Conservation (phyloP, 1,284 basidiomycete species). For the Ceratobasidium sp. region DNA sequence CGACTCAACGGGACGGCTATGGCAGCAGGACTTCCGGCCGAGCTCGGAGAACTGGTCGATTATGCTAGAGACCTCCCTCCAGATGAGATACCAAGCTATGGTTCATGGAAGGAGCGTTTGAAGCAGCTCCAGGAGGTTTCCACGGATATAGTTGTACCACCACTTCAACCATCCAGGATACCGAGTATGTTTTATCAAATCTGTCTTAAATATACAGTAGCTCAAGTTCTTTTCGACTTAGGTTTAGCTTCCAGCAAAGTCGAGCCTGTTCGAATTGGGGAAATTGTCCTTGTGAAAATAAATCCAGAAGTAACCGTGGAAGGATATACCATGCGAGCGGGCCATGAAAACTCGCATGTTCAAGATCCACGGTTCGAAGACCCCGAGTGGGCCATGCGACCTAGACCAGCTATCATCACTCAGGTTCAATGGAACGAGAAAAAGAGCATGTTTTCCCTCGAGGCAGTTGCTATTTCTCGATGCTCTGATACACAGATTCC, state of each 20-base stretch:
- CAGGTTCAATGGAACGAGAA: background rate
- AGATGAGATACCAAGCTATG: slow-evolving; percentile 53
- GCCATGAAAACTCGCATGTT: background rate
- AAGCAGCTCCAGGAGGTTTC: background rate
- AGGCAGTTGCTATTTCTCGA: background rate
- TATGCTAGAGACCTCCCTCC: background rate
- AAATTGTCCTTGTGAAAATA: background rate
- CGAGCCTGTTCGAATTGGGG: background rate
- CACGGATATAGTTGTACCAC: too few species aligned
- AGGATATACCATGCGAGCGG: background rate
- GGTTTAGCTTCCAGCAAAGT: background rate
- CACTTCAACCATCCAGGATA: too few species aligned
- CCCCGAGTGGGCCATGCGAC: background rate
- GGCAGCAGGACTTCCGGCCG: slow-evolving; percentile 83
- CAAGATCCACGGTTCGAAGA: background rate
- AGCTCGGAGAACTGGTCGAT: slow-evolving; percentile 64
- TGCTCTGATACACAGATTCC: background rate
- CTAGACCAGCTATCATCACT: background rate
- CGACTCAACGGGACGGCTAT: slow-evolving; percentile 54
- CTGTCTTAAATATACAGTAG: too few species aligned
- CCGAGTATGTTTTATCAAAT: too few species aligned
- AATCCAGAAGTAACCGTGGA: background rate
- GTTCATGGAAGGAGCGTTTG: background rate
- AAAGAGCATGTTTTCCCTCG: background rate
- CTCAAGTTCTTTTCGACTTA: slow-evolving; percentile 59